Evolutionary conservation across 208 protist species (phyloP).

Genomic region (Acanthamoeba healyi): DNA sequence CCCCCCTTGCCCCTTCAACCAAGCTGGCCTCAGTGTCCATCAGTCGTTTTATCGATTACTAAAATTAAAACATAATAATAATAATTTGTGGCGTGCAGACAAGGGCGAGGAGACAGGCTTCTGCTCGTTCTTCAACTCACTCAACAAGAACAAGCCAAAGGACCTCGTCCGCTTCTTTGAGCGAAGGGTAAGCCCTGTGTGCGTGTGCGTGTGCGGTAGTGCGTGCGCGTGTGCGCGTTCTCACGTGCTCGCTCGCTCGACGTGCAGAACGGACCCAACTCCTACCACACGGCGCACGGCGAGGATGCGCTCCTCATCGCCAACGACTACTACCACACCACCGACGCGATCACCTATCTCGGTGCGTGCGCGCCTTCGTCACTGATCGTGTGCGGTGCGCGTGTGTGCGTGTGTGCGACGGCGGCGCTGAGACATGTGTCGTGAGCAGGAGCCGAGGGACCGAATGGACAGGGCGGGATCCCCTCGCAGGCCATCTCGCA

Average conservation of each 20-base stretch:
- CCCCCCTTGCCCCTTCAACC: too few species aligned
- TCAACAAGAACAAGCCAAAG: constrained; percentile 61
- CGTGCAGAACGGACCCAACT: constrained; percentile 47
- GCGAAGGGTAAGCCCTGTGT: neutral
- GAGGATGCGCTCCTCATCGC: constrained; percentile 85
- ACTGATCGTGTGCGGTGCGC: too few species aligned
- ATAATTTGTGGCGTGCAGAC: neutral
- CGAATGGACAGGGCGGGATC: constrained; percentile 36
- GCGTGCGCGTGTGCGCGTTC: neutral
- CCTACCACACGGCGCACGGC: constrained; percentile 83
- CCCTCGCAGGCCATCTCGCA: constrained; percentile 77
- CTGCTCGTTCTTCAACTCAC: constrained; percentile 10
- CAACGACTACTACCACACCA: constrained; percentile 85
- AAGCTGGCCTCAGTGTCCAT: too few species aligned
- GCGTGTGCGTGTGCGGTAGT: too few species aligned
- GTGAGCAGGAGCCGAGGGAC: constrained; percentile 15
- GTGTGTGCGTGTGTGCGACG: too few species aligned
- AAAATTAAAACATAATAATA: neutral
- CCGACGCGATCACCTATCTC: constrained; percentile 79
- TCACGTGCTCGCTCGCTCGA: neutral
- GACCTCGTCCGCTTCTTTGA: constrained; percentile 69
- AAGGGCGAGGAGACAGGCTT: constrained; percentile 58
- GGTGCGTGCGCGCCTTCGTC: neutral
- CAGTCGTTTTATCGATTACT: constrained; percentile 13
- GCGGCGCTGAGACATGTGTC: neutral